These are phyloP conservation scores for Flagelloscypha sp. DNA, from an alignment of 768 basidiomycete genomes.

Conservation along the genomic window DNA sequence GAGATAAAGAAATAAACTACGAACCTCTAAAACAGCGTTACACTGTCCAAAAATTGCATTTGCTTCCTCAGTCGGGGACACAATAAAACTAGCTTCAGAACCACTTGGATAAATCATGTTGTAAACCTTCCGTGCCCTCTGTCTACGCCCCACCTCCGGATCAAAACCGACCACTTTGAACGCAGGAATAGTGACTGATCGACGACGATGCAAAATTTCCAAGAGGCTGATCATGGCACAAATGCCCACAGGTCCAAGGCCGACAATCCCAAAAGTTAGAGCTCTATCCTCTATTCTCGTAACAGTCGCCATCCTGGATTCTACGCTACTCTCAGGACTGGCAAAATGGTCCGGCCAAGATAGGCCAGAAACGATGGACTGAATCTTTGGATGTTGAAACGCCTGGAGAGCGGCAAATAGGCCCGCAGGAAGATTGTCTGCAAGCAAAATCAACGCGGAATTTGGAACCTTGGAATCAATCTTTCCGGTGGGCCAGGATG, in stretches of 20 bases:
- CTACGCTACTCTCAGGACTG: no score
- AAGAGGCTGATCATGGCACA: conserved; percentile 60
- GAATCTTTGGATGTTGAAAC: conserved; percentile 62
- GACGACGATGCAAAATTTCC: conserved; percentile 47
- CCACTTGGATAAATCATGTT: conserved; percentile 35
- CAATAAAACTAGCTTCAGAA: conserved; percentile 42
- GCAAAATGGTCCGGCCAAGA: conserved; percentile 43
- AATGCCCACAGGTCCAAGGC: conserved; percentile 74
- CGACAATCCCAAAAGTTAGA: conserved; percentile 59
- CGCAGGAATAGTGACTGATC: no score
- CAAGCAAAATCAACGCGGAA: conserved; percentile 60
- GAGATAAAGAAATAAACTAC: conserved; percentile 5
- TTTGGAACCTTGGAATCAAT: conserved; percentile 43
- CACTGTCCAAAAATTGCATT: conserved; percentile 41
- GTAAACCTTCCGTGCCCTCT: conserved; percentile 54
- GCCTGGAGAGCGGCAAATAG: conserved; percentile 70
- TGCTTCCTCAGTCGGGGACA: conserved; percentile 43
- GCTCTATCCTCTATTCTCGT: conserved; percentile 36
- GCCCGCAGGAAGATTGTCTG: conserved; percentile 76
- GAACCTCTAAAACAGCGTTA: conserved; percentile 60
- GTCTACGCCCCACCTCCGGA: conserved; percentile 44
- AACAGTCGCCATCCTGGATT: conserved; percentile 15
- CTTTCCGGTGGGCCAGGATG: conserved; percentile 34
- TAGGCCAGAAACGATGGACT: conserved; percentile 47
- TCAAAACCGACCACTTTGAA: conserved; percentile 62